Evolutionary conservation across 2,329 filamentous ascomycete species (phyloP).

Genomic region (Plectosphaerella sp.): DNA sequence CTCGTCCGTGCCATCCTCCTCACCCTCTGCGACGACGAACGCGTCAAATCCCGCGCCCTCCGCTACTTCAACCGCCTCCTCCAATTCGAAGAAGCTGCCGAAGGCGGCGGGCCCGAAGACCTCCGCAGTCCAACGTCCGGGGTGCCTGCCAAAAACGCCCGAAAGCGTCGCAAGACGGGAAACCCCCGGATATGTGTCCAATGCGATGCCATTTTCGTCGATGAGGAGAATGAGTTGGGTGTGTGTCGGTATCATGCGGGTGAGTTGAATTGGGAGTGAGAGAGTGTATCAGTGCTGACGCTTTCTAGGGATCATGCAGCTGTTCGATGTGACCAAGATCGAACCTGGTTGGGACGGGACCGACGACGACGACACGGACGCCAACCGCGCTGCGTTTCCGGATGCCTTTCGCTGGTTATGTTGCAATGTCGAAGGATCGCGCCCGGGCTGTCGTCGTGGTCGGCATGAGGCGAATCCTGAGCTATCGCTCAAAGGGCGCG

Average conservation of each 20-base stretch:
- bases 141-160: background rate
- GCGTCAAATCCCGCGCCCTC: slow-evolving; percentile 7
- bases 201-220: slow-evolving; percentile 12
- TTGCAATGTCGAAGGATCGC: slow-evolving; percentile 5
- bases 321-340: slow-evolving; percentile 9
- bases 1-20: slow-evolving; percentile 11
- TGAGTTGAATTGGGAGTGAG: slow-evolving; percentile 1
- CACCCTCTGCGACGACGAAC: slow-evolving; percentile 10
- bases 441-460: slow-evolving; percentile 7
- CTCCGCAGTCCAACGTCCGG: slow-evolving; percentile 3
- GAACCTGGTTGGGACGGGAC: slow-evolving; percentile 2
- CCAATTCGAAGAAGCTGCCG: slow-evolving; percentile 4
- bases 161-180: slow-evolving; percentile 5
- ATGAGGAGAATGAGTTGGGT: slow-evolving; percentile 9
- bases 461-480: slow-evolving; percentile 12
- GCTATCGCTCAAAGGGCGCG: slow-evolving; percentile 10
- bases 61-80: slow-evolving; percentile 9
- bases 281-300: background rate
- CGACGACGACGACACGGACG: slow-evolving; percentile 10
- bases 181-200: slow-evolving; percentile 11
- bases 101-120: background rate
- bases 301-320: slow-evolving; percentile 8
- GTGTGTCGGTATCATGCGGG: slow-evolving; percentile 11
- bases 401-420: slow-evolving; percentile 13
- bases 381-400: slow-evolving; percentile 7